phyloP scores from a whole-genome alignment of 1,284 basidiomycete genomes.

The Cerrena zonata region DNA sequence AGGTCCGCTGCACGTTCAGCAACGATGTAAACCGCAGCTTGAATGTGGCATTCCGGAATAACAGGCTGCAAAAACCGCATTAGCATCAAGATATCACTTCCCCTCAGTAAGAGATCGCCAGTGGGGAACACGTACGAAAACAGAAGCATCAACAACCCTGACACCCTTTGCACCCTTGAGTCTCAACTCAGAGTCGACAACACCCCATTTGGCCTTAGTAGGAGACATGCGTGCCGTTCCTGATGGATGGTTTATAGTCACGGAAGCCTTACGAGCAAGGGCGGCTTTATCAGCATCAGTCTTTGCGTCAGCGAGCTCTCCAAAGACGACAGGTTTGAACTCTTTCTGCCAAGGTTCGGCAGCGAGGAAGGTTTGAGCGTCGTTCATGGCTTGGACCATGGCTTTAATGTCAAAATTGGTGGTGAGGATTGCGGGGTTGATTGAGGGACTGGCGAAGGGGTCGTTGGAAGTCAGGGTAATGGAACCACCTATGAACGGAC shows the following conservation, averaged over 20 bases:
- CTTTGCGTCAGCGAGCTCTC: conserved; percentile 16
- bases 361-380: conserved; percentile 14
- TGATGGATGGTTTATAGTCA: conserved; percentile 23
- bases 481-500: conserved; percentile 16
- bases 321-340: conserved; percentile 16
- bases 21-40: conserved; percentile 11
- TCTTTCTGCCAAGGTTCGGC: conserved; percentile 15
- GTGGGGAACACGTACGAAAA: conserved; percentile 22
- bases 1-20: conserved; percentile 14
- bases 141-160: conserved; percentile 34
- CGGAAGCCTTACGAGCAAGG: conserved; percentile 12
- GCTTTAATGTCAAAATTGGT: conserved; percentile 16
- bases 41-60: conserved; percentile 10
- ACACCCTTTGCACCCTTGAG: conserved; percentile 32
- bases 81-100: background rate
- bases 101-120: background rate
- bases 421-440: conserved; percentile 16
- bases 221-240: conserved; percentile 24
- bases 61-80: conserved; percentile 11
- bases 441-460: conserved; percentile 18
- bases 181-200: conserved; percentile 29
- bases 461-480: conserved; percentile 18
- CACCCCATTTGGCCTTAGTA: conserved; percentile 19
- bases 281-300: conserved; percentile 22
- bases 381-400: conserved; percentile 17